Percentiles rank a stretch among this genome's conserved stretches.
Conservation (phyloP, 2,329 filamentous ascomycete genomes). For the Monilinia polystroma region DNA sequence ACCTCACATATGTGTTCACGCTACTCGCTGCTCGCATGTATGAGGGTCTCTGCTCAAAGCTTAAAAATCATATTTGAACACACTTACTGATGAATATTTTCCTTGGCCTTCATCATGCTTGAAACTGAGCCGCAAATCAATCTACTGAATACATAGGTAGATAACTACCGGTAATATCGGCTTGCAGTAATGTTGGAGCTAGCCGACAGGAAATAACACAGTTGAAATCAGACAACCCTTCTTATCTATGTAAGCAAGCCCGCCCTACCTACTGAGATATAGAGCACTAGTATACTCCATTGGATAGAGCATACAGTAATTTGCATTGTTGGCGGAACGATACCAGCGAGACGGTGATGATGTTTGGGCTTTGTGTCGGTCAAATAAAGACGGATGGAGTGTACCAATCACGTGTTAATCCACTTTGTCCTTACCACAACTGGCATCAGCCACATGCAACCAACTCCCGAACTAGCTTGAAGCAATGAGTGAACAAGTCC, state of each 20-base stretch:
- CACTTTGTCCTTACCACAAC: no score
- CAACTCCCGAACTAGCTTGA: background rate
- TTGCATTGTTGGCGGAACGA: background rate
- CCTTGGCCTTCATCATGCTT: background rate
- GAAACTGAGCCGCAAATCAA: background rate
- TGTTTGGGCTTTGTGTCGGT: no score
- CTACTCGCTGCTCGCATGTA: background rate
- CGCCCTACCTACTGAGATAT: no score
- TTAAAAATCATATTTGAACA: background rate
- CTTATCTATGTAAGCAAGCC: background rate
- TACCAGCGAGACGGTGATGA: background rate
- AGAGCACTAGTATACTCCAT: background rate
- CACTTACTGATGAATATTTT: background rate
- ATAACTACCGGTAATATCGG: background rate
- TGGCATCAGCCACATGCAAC: background rate
- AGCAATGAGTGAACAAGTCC: background rate
- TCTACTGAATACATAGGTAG: background rate
- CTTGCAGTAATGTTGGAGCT: background rate
- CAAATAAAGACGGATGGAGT: background rate
- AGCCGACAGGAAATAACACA: background rate
- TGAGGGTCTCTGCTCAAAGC: background rate
- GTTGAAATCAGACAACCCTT: background rate
- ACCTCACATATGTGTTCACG: background rate
- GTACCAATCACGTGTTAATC: background rate
- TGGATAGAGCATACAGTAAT: background rate